Evolutionary conservation across 345 rosid species (phyloP).

Genomic region (Mallotus nudiflorus): DNA sequence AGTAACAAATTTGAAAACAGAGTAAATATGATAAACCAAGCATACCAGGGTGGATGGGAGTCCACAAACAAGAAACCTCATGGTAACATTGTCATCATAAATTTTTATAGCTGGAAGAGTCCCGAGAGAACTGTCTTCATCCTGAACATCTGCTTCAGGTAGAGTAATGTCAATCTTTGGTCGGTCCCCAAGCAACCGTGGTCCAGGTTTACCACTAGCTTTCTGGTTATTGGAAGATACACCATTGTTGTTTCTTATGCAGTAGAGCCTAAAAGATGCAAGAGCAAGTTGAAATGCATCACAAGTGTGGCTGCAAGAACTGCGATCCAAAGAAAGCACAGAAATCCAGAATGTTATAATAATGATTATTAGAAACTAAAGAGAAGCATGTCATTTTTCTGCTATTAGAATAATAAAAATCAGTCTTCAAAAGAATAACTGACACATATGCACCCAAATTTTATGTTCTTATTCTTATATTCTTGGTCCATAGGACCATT

Average conservation of each 20-base stretch:
- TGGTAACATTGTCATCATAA: constrained; percentile 85
- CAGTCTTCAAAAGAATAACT: background rate
- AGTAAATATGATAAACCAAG: constrained; percentile 21
- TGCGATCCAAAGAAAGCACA: constrained; percentile 39
- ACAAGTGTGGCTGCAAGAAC: constrained; percentile 88
- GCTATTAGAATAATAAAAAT: background rate
- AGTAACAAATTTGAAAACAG: constrained; percentile 16
- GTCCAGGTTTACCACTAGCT: constrained; percentile 53
- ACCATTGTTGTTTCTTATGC: constrained; percentile 40
- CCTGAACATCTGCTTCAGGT: constrained; percentile 63
- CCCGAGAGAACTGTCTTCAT: constrained; percentile 71
- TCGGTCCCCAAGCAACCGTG: constrained; percentile 81
- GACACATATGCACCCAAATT: background rate
- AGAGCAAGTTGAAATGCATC: constrained; percentile 90
- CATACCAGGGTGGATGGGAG: constrained; percentile 60
- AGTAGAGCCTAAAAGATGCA: constrained; percentile 86
- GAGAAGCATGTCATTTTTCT: background rate
- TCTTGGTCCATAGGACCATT: background rate
- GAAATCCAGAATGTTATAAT: background rate
- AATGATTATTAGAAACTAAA: background rate
- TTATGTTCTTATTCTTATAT: background rate
- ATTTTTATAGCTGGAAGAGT: constrained; percentile 84
- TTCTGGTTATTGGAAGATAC: constrained; percentile 46
- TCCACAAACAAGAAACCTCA: constrained; percentile 93
- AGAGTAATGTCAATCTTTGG: constrained; percentile 72